Evolutionary conservation across 2,329 filamentous ascomycete genomes (phyloP).

Genomic region (Colletotrichum sp.): DNA sequence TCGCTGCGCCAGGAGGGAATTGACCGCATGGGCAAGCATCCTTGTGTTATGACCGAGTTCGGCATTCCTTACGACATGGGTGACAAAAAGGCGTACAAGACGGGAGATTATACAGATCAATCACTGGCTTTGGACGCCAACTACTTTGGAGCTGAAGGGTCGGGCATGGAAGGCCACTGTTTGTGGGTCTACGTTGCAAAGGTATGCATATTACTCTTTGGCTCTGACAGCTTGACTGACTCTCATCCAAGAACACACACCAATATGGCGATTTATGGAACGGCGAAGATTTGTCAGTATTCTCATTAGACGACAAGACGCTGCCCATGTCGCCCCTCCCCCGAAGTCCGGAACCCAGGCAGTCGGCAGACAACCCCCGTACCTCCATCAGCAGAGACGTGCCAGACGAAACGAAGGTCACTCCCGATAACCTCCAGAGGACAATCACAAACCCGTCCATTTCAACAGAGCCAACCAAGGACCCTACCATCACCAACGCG

Average conservation of each 20-base stretch:
- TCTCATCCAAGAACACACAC: constrained; percentile 72
- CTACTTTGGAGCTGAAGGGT: constrained; percentile 88
- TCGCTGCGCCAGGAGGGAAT: constrained; percentile 84
- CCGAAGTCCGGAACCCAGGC: constrained; percentile 37
- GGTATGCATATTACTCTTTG: constrained; percentile 45
- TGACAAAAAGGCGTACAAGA: constrained; percentile 92
- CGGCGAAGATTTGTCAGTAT: constrained; percentile 93
- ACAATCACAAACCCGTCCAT: constrained; percentile 73
- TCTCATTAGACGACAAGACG: constrained; percentile 79
- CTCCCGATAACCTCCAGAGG: constrained; percentile 75
- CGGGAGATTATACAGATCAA: constrained; percentile 93
- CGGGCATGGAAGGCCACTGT: constrained; percentile 82
- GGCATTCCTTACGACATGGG: constrained; percentile 99
- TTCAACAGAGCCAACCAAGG: constrained; percentile 57
- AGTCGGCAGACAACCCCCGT: constrained; percentile 19
- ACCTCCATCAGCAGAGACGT: constrained; percentile 36
- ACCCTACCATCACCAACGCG: constrained; percentile 63
- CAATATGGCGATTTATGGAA: constrained; percentile 95
- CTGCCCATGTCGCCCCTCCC: constrained; percentile 58
- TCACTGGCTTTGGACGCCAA: constrained; percentile 94
- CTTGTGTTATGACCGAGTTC: constrained; percentile 91
- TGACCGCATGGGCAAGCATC: constrained; percentile 87
- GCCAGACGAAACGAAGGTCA: constrained; percentile 64
- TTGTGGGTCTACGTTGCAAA: constrained; percentile 84
- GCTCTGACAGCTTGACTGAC: neutral